Evolutionary conservation across 768 basidiomycete genomes (phyloP).

Genomic region (Termitomyces sp.): DNA sequence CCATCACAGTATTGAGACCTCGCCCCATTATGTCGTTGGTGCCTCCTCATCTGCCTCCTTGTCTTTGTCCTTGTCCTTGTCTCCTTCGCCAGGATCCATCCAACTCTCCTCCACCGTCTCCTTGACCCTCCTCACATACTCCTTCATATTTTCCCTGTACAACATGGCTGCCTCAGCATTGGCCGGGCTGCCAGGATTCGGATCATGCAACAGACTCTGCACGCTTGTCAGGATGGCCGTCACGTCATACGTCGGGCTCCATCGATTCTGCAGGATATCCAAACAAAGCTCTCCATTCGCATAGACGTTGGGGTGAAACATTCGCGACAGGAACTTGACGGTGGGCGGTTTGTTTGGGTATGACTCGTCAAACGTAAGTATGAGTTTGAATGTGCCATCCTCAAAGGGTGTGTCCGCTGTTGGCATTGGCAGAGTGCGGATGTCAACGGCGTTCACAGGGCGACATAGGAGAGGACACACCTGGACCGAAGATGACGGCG

Average conservation of each 20-base stretch:
- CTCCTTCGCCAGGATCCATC: slow-evolving; percentile 78
- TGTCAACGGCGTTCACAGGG: neutral
- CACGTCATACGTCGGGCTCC: slow-evolving; percentile 99
- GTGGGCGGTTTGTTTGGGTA: slow-evolving; percentile 99
- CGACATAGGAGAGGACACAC: slow-evolving; percentile 39
- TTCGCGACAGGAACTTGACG: slow-evolving; percentile 93
- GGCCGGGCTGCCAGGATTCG: slow-evolving; percentile 96
- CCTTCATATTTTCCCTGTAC: slow-evolving; percentile 97
- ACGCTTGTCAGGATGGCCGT: slow-evolving; percentile 97
- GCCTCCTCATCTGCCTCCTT: neutral
- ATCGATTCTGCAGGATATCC: slow-evolving; percentile 97
- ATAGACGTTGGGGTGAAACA: slow-evolving; percentile 99
- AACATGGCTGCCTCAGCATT: slow-evolving; percentile 98
- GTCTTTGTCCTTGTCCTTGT: slow-evolving; percentile 16
- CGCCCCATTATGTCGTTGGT: neutral
- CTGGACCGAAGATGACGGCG: slow-evolving; percentile 98
- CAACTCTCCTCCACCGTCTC: slow-evolving; percentile 93
- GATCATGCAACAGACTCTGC: slow-evolving; percentile 93
- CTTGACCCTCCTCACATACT: slow-evolving; percentile 91
- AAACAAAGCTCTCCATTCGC: slow-evolving; percentile 97
- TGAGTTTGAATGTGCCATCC: slow-evolving; percentile 96
- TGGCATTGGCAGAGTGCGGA: neutral
- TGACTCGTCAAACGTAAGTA: slow-evolving; percentile 93
- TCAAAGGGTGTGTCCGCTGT: slow-evolving; percentile 98
- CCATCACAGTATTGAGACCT: neutral